Evolutionary conservation across 1,139 yeast species (phyloP).

Genomic region (Pneumocystis murina): DNA sequence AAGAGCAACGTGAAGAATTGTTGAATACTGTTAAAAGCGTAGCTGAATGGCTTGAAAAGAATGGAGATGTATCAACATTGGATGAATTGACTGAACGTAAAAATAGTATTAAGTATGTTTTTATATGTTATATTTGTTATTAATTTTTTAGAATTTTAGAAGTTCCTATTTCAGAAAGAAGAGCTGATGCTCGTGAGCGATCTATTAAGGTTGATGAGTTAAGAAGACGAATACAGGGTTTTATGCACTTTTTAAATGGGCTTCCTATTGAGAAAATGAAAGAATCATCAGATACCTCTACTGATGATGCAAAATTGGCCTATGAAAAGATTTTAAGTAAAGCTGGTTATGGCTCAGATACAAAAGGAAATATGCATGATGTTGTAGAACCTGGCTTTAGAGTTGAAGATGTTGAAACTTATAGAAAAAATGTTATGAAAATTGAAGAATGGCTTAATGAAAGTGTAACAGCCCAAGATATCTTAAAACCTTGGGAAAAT

Average conservation of each 20-base stretch:
- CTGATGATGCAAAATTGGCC: not conserved
- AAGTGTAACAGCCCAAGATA: slow-evolving; percentile 7
- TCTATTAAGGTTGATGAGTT: slow-evolving; percentile 5
- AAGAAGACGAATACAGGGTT: slow-evolving; percentile 15
- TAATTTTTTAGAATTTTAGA: slow-evolving; percentile 5
- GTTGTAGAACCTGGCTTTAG: slow-evolving; percentile 10
- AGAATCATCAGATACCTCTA: slow-evolving; percentile 3
- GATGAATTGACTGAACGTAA: slow-evolving; percentile 29
- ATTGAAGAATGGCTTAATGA: slow-evolving; percentile 10
- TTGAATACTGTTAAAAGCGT: slow-evolving; percentile 11
- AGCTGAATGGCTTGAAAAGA: slow-evolving; percentile 69
- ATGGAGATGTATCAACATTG: slow-evolving; percentile 41
- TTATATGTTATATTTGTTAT: not conserved
- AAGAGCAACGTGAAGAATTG: slow-evolving; percentile 13
- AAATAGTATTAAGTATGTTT: slow-evolving; percentile 20
- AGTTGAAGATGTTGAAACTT: slow-evolving; percentile 4
- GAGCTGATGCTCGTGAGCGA: slow-evolving; percentile 11
- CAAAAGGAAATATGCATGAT: not conserved
- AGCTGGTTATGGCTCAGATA: not conserved
- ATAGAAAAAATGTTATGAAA: slow-evolving; percentile 4
- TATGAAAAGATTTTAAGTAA: not conserved
- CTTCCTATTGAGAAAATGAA: slow-evolving; percentile 8
- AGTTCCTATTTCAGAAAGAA: slow-evolving; percentile 15
- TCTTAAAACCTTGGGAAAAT: slow-evolving; percentile 5
- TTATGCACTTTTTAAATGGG: slow-evolving; percentile 13